These are phyloP conservation scores for Cydonia oblonga DNA, from an alignment of 331 rosid species.

Conservation along the genomic window DNA sequence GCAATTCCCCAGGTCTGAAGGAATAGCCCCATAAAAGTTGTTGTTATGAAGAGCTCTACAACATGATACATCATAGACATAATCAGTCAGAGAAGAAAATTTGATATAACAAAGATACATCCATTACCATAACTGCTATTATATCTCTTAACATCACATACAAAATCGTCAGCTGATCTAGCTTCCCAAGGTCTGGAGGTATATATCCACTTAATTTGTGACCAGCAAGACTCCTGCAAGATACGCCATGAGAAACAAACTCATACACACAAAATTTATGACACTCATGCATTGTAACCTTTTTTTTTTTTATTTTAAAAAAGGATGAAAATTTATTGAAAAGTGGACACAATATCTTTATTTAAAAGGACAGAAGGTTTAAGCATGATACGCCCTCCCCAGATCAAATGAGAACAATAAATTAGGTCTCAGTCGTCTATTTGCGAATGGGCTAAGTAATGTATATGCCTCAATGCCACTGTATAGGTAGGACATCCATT, in stretches of 20 bases:
- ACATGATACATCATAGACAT: conserved; percentile 10
- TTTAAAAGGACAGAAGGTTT: not conserved
- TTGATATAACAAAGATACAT: conserved; percentile 6
- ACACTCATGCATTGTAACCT: not conserved
- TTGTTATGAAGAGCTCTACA: conserved; percentile 74
- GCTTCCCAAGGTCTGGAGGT: conserved; percentile 85
- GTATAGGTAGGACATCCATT: not conserved
- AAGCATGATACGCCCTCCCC: not conserved
- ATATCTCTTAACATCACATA: conserved; percentile 33
- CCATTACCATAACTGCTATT: conserved; percentile 1
- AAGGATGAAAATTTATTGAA: not conserved
- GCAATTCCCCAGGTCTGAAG: conserved; percentile 93
- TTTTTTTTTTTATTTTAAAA: too few species aligned
- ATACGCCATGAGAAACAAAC: conserved; percentile 25
- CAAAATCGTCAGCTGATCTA: conserved; percentile 69
- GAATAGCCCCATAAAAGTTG: conserved; percentile 74
- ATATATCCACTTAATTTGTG: conserved; percentile 73
- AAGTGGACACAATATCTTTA: not conserved
- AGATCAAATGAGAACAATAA: not conserved
- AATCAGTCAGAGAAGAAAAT: conserved; percentile 10
- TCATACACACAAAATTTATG: not conserved
- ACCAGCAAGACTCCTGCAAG: conserved; percentile 57
- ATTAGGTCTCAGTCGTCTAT: not conserved
- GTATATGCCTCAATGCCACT: not conserved
- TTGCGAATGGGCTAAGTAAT: not conserved